These are phyloP conservation scores for Dactylonectria macrodidyma DNA, from an alignment of 2,329 filamentous ascomycete genomes.

Conservation along the genomic window DNA sequence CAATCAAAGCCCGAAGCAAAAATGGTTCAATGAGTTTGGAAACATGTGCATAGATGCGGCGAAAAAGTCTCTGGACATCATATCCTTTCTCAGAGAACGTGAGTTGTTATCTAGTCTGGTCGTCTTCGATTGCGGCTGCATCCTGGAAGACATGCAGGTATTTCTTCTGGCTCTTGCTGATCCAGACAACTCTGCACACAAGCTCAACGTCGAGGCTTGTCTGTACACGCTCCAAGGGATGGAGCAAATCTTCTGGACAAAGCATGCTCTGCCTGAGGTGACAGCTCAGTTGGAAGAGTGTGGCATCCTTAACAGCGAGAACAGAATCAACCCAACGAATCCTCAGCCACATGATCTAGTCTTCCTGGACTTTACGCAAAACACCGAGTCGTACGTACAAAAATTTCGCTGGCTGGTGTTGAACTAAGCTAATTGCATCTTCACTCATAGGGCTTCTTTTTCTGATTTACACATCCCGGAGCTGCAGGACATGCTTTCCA, in stretches of 20 bases:
- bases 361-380: conserved; percentile 21
- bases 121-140: conserved; percentile 24
- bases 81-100: conserved; percentile 14
- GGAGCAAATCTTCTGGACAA: conserved; percentile 31
- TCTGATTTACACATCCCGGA: conserved; percentile 22
- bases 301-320: conserved; percentile 18
- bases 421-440: neutral
- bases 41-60: conserved; percentile 19
- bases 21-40: conserved; percentile 20
- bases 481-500: conserved; percentile 23
- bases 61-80: conserved; percentile 20
- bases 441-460: conserved; percentile 4
- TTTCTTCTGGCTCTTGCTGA: conserved; percentile 19
- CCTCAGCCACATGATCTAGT: conserved; percentile 6
- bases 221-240: conserved; percentile 24
- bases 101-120: conserved; percentile 13
- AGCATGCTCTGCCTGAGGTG: conserved; percentile 22
- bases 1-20: conserved; percentile 8
- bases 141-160: conserved; percentile 27
- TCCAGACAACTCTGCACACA: conserved; percentile 5
- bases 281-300: conserved; percentile 27
- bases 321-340: neutral
- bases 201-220: conserved; percentile 11
- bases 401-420: neutral
- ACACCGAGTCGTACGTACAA: conserved; percentile 23